Evolutionary conservation across 2,329 filamentous ascomycete species (phyloP), one percentile per base, ranked within the genome.

Genomic region (Bipolaris sorokiniana): DNA sequence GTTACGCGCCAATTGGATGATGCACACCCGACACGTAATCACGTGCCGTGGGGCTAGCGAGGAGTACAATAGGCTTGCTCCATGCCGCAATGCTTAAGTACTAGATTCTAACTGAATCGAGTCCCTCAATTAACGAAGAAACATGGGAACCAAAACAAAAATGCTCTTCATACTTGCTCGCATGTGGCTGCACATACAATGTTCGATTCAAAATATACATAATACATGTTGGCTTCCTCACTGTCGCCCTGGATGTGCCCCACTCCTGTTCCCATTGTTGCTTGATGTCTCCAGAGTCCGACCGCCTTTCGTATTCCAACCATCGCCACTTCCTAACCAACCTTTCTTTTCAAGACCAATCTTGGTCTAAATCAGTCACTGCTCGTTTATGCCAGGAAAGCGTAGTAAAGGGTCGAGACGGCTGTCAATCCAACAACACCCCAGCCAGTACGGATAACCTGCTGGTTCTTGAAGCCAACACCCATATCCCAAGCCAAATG

Each of bases 401-500:
- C 53, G 59, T 72, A 74, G 66, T 76, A 76, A 40, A 74, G 41
- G 38, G 64, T 58, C n/a, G 51, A 50, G 9, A 80, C 75, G 45
- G 81, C 77, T 58, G 81, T 86, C 68, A 86, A 63, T 3, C 82
- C 88, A 52, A 90, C 77, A 31, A 85, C 85, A 38, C 80, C 73
- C 86, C 87, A 90, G 15, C 88, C 88, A 1, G 85, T 87, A 76
- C 80, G 80, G 66, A 86, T 84, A 58, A 91, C 88, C 70, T 83
- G 79, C 77, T 83, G 79, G 73, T 90, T 90, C 68, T 79, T 83
- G 59, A 91, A 83, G 48, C 82, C 80, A 67, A 80, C 79, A 49
- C 86, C 87, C 37, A 83, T 77, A 80, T 91, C 89, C 89, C 89
- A 91, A 15, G 82, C 71, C 81, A 91, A 80, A 84, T 91, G 88